Conservation (phyloP, 305 asterid genomes). For the Caryopteris hybrid region DNA sequence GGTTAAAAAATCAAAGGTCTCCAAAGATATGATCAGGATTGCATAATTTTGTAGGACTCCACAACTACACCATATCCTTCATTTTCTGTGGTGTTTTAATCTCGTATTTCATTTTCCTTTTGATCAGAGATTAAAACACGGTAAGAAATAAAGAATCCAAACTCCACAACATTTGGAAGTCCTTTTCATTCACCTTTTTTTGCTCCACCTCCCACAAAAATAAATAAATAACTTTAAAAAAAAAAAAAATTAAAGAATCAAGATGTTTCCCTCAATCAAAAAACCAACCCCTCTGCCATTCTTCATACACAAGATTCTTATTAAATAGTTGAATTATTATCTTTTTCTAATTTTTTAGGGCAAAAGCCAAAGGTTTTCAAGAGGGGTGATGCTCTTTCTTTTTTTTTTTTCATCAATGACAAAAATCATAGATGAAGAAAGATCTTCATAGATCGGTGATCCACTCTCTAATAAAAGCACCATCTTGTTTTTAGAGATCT, state of each 20-base stretch:
- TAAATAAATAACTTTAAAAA: too few species aligned
- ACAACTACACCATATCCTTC: background rate
- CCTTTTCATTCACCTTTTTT: constrained; percentile 2
- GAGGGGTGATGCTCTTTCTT: constrained; percentile 3
- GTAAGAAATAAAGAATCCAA: background rate
- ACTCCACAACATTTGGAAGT: constrained; percentile 18
- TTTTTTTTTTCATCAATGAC: constrained; percentile 20
- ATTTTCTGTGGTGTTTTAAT: background rate
- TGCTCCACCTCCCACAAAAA: background rate
- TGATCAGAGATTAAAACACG: background rate
- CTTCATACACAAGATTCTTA: background rate
- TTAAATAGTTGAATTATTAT: background rate
- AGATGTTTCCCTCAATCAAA: background rate
- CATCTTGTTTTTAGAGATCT: constrained; percentile 63
- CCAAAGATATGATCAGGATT: background rate
- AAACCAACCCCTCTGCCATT: background rate
- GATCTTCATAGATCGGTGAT: constrained; percentile 43
- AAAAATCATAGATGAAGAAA: constrained; percentile 20
- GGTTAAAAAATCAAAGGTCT: background rate
- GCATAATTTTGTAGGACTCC: constrained; percentile 15
- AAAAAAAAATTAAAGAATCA: too few species aligned
- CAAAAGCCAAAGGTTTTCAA: constrained; percentile 15
- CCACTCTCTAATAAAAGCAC: constrained; percentile 66
- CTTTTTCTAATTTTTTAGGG: background rate
- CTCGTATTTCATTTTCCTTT: background rate